Base-by-base conservation (phyloP, 495 filamentous ascomycete species). In the Physcia stellaris region DNA sequence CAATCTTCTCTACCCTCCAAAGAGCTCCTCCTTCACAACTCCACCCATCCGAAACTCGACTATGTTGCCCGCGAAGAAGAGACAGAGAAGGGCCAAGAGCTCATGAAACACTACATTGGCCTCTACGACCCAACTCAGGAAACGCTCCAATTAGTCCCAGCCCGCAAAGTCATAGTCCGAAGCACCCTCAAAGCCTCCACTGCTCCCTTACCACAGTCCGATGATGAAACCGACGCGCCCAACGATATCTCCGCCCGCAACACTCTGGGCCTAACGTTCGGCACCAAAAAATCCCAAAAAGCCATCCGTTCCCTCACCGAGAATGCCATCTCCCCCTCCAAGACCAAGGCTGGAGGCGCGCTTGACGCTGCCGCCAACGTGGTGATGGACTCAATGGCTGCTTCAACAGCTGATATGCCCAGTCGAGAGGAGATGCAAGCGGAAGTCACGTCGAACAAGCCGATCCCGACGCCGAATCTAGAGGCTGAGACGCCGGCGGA, bases 261-360 rank as follows among this genome's bases (percentile, higher is more conserved):
- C 31, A 72, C 75, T 24, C 78, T 98, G 4, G 90, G 86, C 43
- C 73, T 84, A 50, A 77, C 79, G 34, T 98, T 98, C 62, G 92
- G 90, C 46, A 94, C 86, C 24, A 92, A 85, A 63, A 92, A 92
- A 62, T 77, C 92, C 2, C 80, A 81, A 66, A 93, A 93, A 59
- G 80, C 80, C 2, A 75, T 88, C 42, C 71, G 70, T 19, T 76
- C 79, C 23, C 62, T 80, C 35, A 78, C 82, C 17, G 75, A 83
- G 52, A 93, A 93, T 47, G 81, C 83, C 27, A 84, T 93, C 37
- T 62, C 63, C 17, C 57, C 58, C 5, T 62, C 63, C 23, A 40
- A 36, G 24, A 34, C 31, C 37, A 58, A 55, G 17, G 59, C 57
- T 20, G 53, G 51, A 4, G 61, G 61, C 29, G 57, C 64, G 17